Evolutionary conservation across 2,329 filamentous ascomycete genomes (phyloP), one percentile per base, ranked within the genome.

Genomic region (Nigrograna mackinnonii): DNA sequence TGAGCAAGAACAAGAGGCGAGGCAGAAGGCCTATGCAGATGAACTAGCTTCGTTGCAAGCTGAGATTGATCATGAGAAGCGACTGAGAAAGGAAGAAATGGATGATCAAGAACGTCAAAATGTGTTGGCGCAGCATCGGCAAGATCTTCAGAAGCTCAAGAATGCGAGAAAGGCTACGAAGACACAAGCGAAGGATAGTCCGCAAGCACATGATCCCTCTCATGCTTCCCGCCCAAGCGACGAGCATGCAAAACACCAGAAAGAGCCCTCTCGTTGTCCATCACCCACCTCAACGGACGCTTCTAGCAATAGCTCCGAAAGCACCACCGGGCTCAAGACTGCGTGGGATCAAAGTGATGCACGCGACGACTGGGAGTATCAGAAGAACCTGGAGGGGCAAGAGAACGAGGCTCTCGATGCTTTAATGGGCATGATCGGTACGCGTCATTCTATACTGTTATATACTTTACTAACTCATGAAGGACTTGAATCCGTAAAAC

Each of bases 381-480:
- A 84, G 51, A 89, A 89, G 56, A 36, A 66, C 2, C 57, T 64
- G 1, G 76, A 84, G 22, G 71, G 72, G 1, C 75, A 77, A 0
- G 52, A 55, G 1, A 87, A 81, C 47, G 54, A 64, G 0, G 71
- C 77, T 0, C 54, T 91, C 0, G 85, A 91, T 44, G 57, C 71
- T 0, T 56, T 91, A 6, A 89, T 91, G 82, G 64, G 60, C 0
- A 84, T 91, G 80, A 82, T 86, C 32, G 87, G 87, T 0, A 19
- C 16, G 45, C 39, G n/a, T 20, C 16, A 31, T 19, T 31, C n/a
- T 20, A 14, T 1, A 1, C 26, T 39, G 2, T 11, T 16, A 5
- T 12, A 12, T 21, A 50, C 12, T 45, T 30, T 22, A 13, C 26
- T 31, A 33, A 33, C 3, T 31, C 4, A n/a, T 12, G 17, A 33